phyloP scores from a whole-genome alignment of 148 eudicot genomes.

The Amaranthus palmeri region DNA sequence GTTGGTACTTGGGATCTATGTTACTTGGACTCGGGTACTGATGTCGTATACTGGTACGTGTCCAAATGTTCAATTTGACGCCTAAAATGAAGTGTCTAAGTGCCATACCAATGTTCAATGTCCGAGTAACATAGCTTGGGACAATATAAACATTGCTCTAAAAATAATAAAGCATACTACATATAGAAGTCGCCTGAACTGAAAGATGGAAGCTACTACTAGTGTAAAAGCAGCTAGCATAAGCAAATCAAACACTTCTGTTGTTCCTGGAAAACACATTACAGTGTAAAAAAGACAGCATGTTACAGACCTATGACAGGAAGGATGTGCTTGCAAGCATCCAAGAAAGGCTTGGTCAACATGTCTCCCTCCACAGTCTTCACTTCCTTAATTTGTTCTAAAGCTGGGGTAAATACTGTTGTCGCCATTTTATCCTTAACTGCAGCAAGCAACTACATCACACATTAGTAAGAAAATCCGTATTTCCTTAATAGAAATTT shows the following conservation, averaged over 20 bases:
- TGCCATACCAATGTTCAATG: background rate
- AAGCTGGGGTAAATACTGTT: slow-evolving; percentile 60
- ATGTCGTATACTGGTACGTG: no score
- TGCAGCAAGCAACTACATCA: slow-evolving; percentile 18
- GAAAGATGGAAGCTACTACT: background rate
- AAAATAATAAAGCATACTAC: background rate
- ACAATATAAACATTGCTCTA: background rate
- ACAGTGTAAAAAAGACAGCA: background rate
- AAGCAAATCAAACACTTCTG: background rate
- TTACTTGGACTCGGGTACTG: no score
- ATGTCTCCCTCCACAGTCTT: slow-evolving; percentile 73
- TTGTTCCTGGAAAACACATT: background rate
- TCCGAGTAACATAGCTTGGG: no score
- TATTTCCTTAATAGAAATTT: background rate
- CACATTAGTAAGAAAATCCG: background rate
- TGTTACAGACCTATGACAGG: slow-evolving; percentile 65
- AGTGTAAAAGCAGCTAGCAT: background rate
- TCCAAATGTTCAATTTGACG: no score
- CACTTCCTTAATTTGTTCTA: slow-evolving; percentile 68
- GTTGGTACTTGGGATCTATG: no score
- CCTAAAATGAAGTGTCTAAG: no score
- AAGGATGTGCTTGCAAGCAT: slow-evolving; percentile 72
- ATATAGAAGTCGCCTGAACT: background rate
- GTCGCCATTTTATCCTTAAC: slow-evolving; percentile 49
- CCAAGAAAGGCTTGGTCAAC: slow-evolving; percentile 79